Base-by-base conservation (phyloP, 1,284 basidiomycete species). In the Ceratobasidium sp. region DNA sequence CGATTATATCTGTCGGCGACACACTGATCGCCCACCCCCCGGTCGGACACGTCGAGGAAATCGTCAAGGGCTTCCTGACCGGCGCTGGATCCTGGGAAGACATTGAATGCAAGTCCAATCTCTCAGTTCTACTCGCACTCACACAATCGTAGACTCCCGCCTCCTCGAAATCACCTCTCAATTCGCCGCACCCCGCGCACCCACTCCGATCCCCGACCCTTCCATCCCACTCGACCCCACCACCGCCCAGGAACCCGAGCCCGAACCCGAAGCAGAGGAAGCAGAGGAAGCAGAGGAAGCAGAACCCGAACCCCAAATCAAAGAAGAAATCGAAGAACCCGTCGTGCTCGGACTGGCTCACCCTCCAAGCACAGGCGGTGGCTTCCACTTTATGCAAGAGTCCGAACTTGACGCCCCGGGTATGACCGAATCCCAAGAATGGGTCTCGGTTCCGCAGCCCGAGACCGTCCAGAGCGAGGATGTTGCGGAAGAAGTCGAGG, bases 31-130 rank as follows among this genome's bases (percentile, higher is more conserved):
- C 85, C 17, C 82, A 68, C 76, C 73, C 38, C 10, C 68, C 56
- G 22, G 7, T 55, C 29, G 70, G 65, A 7, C 53, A 58, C 20
- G 83, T 85, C 43, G 73, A 74, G 49, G 88, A 86, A 75, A 76
- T 85, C 38, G 75, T 91, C 70, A 80, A 81, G 27, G 85, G 84
- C 22, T 79, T 91, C 72, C 74, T 90, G 57, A 81, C 81, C 57
- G 84, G 82, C 17, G 49, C 62, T 13, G 72, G 71, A 22, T 52
- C 42, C 29, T 70, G 70, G 42, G 65, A 69, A 12, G 64, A 57
- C 29, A 62, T 73, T 53, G 50, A 55, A 22, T 73, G 72, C 72
- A 45, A 34, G 72, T 65, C 5, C 17, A 6, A n/a, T 53, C 7
- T 13, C 62, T n/a, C n/a, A 45, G 13, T 20, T 27, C 35, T 60